These are phyloP conservation scores for Cokeromyces recurvatus DNA, from an alignment of 371 early-diverging fungal genomes.

Conservation along the genomic window DNA sequence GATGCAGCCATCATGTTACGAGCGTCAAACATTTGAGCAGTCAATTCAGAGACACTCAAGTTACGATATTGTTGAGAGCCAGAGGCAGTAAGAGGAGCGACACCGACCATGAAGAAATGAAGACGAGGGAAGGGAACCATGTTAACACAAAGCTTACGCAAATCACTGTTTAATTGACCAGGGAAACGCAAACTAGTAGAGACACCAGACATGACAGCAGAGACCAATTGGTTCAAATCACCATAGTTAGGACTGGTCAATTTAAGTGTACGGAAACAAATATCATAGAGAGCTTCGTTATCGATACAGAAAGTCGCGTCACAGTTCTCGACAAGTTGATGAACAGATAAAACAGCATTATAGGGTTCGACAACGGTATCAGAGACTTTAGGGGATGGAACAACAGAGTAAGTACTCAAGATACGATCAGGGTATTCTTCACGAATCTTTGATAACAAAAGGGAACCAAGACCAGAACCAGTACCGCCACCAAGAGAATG, in stretches of 20 bases:
- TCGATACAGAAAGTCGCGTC: slow-evolving; percentile 99
- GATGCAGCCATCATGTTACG: slow-evolving; percentile 99
- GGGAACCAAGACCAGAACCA: slow-evolving; percentile 89
- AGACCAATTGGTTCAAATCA: slow-evolving; percentile 83
- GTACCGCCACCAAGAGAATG: slow-evolving; percentile 94
- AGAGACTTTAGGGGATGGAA: slow-evolving; percentile 92
- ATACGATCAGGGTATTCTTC: slow-evolving; percentile 95
- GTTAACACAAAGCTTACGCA: slow-evolving; percentile 98
- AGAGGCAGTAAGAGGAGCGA: slow-evolving; percentile 93
- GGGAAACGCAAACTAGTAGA: slow-evolving; percentile 99
- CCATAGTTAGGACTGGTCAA: slow-evolving; percentile 78
- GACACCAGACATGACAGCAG: slow-evolving; percentile 92
- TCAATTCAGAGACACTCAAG: slow-evolving; percentile 89
- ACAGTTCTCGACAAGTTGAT: slow-evolving; percentile 90
- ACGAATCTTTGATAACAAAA: slow-evolving; percentile 87
- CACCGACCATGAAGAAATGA: slow-evolving; percentile 99
- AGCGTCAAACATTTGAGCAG: slow-evolving; percentile 97
- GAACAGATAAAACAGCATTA: slow-evolving; percentile 87
- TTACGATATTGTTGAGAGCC: slow-evolving; percentile 87
- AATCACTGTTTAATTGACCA: slow-evolving; percentile 98
- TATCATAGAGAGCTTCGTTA: slow-evolving; percentile 95
- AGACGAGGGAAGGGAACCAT: slow-evolving; percentile 99
- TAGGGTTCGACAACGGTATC: slow-evolving; percentile 96
- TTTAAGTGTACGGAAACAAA: slow-evolving; percentile 86
- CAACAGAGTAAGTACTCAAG: slow-evolving; percentile 92